phyloP scores from a whole-genome alignment of 495 filamentous ascomycete species.

The Xylaria grammica region DNA sequence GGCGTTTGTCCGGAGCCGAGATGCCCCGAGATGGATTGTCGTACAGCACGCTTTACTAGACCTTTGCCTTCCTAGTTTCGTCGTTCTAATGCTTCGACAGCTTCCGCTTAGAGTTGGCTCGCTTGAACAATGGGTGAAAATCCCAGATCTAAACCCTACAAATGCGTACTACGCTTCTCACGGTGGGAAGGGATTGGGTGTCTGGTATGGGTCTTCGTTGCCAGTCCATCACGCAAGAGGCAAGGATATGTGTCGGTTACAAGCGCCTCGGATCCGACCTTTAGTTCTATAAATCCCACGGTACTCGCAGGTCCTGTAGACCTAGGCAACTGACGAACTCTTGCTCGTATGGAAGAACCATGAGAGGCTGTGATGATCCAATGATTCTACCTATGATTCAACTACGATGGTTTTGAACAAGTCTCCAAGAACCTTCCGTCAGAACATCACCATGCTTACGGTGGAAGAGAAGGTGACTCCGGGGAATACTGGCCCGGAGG shows the following conservation, averaged over 20 bases:
- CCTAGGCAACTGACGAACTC: too few relatives aligned
- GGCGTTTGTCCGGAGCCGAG: not conserved
- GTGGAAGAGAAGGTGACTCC: not conserved
- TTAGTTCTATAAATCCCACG: not conserved
- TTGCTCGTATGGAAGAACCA: too few relatives aligned
- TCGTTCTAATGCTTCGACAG: not conserved
- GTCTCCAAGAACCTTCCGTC: not conserved
- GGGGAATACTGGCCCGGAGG: not conserved
- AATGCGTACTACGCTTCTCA: not conserved
- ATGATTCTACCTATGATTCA: too few relatives aligned
- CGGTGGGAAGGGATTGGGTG: too few relatives aligned
- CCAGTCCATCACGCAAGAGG: not conserved
- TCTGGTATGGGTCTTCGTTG: too few relatives aligned
- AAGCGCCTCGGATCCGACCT: not conserved
- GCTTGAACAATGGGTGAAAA: not conserved
- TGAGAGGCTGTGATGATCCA: too few relatives aligned
- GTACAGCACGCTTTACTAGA: not conserved
- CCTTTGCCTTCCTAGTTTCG: not conserved
- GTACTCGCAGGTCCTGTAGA: not conserved
- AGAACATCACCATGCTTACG: not conserved
- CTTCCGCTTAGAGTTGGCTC: slow-evolving; percentile 2
- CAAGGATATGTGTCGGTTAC: not conserved
- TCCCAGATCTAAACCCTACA: not conserved
- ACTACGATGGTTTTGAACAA: not conserved
- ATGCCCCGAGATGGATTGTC: slow-evolving; percentile 1